phyloP scores from a whole-genome alignment of 345 rosid species.

The Aquilaria yunnanensis region DNA sequence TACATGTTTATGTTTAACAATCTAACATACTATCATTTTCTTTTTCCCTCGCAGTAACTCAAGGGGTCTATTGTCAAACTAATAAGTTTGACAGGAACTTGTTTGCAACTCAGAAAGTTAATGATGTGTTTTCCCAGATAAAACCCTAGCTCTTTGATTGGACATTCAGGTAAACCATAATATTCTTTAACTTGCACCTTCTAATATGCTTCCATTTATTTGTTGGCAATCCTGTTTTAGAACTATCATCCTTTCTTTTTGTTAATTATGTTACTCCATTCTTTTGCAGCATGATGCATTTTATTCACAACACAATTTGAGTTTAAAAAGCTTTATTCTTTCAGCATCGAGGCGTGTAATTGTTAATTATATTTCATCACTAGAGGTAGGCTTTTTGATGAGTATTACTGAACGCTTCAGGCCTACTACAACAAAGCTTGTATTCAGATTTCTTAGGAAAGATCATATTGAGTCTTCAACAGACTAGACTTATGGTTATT shows the following conservation, averaged over 20 bases:
- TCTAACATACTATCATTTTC: neutral
- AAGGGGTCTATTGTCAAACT: slow-evolving; percentile 10
- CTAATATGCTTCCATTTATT: neutral
- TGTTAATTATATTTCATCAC: slow-evolving; percentile 68
- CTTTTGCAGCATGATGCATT: slow-evolving; percentile 28
- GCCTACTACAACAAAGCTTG: slow-evolving; percentile 14
- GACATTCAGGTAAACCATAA: slow-evolving; percentile 63
- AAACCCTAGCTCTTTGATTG: slow-evolving; percentile 58
- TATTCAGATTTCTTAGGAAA: slow-evolving; percentile 29
- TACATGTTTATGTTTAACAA: neutral
- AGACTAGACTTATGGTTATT: slow-evolving; percentile 64
- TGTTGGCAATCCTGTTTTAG: neutral
- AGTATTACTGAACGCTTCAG: slow-evolving; percentile 40
- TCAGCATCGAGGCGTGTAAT: slow-evolving; percentile 28
- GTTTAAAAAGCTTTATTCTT: slow-evolving; percentile 55
- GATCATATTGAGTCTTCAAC: slow-evolving; percentile 56
- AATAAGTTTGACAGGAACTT: slow-evolving; percentile 28
- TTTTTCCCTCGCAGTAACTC: slow-evolving; percentile 43
- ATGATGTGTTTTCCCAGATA: slow-evolving; percentile 28
- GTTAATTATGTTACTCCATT: slow-evolving; percentile 47
- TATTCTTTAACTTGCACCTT: no score
- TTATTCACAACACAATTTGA: slow-evolving; percentile 50
- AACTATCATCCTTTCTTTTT: slow-evolving; percentile 5
- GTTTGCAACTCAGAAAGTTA: slow-evolving; percentile 33
- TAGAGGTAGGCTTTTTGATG: slow-evolving; percentile 66